A percentile compares a stretch with the other conserved stretches of the same genome.
phyloP scores from a whole-genome alignment of 371 early-diverging fungal species.

The Lichtheimia hyalospora region DNA sequence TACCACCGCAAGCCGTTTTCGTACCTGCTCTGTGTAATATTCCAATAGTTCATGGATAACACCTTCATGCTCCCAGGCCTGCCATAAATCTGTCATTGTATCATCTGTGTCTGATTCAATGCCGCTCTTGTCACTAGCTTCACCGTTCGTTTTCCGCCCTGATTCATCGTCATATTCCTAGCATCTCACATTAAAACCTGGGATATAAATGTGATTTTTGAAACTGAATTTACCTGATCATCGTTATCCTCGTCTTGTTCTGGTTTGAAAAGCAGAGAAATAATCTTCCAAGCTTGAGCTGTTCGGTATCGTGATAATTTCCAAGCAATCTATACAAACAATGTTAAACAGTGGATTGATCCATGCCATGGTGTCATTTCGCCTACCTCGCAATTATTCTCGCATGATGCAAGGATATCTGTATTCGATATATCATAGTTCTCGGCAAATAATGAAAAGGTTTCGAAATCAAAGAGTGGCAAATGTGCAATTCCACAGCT shows the following conservation, averaged over 20 bases:
- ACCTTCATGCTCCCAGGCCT: constrained; percentile 57
- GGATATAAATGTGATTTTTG: too few species aligned
- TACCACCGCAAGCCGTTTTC: background rate
- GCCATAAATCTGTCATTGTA: constrained; percentile 27
- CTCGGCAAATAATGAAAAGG: constrained; percentile 69
- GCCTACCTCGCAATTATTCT: constrained; percentile 66
- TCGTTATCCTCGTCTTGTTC: constrained; percentile 20
- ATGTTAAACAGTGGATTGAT: background rate
- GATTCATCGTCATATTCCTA: background rate
- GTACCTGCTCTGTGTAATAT: constrained; percentile 75
- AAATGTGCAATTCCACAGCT: constrained; percentile 64
- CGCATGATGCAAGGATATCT: constrained; percentile 58
- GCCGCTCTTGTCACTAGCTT: background rate
- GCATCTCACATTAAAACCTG: background rate
- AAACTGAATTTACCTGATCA: constrained; percentile 1
- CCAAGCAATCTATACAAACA: constrained; percentile 51
- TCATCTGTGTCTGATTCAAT: background rate
- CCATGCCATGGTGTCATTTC: background rate
- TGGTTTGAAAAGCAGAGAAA: constrained; percentile 61
- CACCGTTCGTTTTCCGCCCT: constrained; percentile 7
- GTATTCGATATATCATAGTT: constrained; percentile 54
- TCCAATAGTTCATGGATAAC: constrained; percentile 60
- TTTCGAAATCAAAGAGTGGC: constrained; percentile 66
- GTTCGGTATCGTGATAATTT: constrained; percentile 65
- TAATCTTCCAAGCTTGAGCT: constrained; percentile 80